Evolutionary conservation across 352 stramenopile genomes (phyloP).

Genomic region (Pythium chondricola): DNA sequence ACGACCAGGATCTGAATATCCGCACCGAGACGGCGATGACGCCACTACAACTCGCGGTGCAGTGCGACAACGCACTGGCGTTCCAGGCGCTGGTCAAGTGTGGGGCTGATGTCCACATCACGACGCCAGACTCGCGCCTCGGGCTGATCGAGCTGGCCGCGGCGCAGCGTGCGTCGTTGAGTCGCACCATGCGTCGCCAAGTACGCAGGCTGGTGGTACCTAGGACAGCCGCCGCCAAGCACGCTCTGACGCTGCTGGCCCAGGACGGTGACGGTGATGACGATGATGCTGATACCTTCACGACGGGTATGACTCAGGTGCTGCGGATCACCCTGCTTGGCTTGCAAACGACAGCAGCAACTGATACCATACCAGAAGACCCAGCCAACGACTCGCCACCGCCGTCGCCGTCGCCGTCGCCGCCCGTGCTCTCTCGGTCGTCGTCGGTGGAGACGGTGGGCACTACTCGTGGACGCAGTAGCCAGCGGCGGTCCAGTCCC

Average conservation of each 20-base stretch:
- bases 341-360: slow-evolving; percentile 1
- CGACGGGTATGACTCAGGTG: no score
- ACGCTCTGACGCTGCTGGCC: neutral
- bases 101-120: slow-evolving; percentile 34
- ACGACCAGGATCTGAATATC: slow-evolving; percentile 49
- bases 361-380: neutral
- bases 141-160: slow-evolving; percentile 45
- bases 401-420: neutral
- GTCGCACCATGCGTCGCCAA: slow-evolving; percentile 4
- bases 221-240: no score
- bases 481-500: no score
- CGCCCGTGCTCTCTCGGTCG: no score
- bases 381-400: neutral
- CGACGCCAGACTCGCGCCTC: slow-evolving; percentile 40
- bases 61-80: slow-evolving; percentile 37
- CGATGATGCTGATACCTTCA: neutral
- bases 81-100: slow-evolving; percentile 41
- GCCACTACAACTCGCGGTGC: slow-evolving; percentile 49
- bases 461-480: no score
- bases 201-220: slow-evolving; percentile 8
- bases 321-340: slow-evolving; percentile 12
- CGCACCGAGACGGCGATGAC: slow-evolving; percentile 50
- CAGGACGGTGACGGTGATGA: neutral
- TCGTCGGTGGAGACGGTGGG: no score
- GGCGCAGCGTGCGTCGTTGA: neutral